These are phyloP conservation scores for Ganoderma leucocontextum DNA, from an alignment of 1,284 basidiomycete genomes.

Conservation along the genomic window DNA sequence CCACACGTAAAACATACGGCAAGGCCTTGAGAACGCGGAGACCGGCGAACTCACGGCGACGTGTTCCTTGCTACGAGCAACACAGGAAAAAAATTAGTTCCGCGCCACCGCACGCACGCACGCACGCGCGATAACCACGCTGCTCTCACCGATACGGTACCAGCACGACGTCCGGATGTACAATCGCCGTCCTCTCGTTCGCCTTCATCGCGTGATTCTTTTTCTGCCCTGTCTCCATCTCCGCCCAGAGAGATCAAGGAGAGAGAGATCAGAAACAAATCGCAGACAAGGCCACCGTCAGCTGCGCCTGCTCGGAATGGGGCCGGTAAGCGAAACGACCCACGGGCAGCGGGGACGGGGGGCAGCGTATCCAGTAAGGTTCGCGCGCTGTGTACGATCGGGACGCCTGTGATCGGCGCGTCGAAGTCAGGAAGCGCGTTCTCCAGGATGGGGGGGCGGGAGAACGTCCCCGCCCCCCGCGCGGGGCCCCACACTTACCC, in stretches of 20 bases:
- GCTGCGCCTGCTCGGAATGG: slow-evolving; percentile 1
- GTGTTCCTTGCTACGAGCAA: slow-evolving; percentile 57
- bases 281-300: slow-evolving; percentile 3
- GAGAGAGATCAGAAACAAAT: too few relatives aligned
- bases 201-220: slow-evolving; percentile 56
- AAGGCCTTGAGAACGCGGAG: background rate
- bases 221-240: too few relatives aligned
- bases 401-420: background rate
- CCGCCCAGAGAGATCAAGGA: too few relatives aligned
- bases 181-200: slow-evolving; percentile 70
- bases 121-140: slow-evolving; percentile 8
- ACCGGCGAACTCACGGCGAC: slow-evolving; percentile 56
- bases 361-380: background rate
- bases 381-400: background rate
- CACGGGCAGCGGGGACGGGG: background rate
- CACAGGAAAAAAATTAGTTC: background rate
- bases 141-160: slow-evolving; percentile 72
- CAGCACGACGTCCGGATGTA: slow-evolving; percentile 69
- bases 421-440: background rate
- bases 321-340: background rate
- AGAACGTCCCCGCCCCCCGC: background rate
- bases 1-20: slow-evolving; percentile 1
- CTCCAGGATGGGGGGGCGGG: background rate
- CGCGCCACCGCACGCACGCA: slow-evolving; percentile 8
- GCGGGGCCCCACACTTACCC: slow-evolving; percentile 17